These are phyloP conservation scores for Acacia crassicarpa DNA, from an alignment of 306 rosid genomes.

Conservation along the genomic window DNA sequence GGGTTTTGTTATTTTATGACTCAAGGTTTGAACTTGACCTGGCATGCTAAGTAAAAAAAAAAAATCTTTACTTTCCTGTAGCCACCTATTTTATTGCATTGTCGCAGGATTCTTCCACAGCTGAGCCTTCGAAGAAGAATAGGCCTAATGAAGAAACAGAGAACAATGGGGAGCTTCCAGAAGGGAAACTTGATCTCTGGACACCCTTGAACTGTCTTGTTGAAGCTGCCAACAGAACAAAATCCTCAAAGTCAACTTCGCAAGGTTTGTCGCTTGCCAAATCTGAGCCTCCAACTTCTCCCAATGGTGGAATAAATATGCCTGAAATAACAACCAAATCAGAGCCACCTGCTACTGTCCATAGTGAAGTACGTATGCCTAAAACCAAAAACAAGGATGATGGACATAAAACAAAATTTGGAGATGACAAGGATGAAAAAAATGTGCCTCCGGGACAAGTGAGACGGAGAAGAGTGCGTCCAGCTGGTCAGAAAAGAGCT, in stretches of 20 bases:
- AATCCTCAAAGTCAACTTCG: conserved; percentile 69
- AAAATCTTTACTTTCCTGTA: conserved; percentile 6
- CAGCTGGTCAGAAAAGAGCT: conserved; percentile 58
- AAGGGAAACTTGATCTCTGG: conserved; percentile 95
- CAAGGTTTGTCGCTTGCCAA: conserved; percentile 57
- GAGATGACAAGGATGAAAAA: conserved; percentile 55
- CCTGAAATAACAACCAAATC: conserved; percentile 51
- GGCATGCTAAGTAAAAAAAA: neutral
- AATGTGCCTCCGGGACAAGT: conserved; percentile 53
- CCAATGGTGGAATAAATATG: conserved; percentile 43
- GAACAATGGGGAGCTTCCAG: conserved; percentile 47
- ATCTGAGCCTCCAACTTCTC: conserved; percentile 51
- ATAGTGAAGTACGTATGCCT: conserved; percentile 40
- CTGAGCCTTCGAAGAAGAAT: conserved; percentile 64
- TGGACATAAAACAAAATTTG: conserved; percentile 51
- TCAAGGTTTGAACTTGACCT: conserved; percentile 2
- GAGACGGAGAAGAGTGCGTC: conserved; percentile 65
- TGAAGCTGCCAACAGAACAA: conserved; percentile 96
- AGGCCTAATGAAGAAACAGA: conserved; percentile 42
- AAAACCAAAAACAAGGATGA: conserved; percentile 71
- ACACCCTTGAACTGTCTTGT: conserved; percentile 97
- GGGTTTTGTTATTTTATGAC: conserved; percentile 11
- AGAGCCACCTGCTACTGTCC: conserved; percentile 43
- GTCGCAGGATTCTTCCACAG: conserved; percentile 57
- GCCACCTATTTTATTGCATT: conserved; percentile 8